phyloP scores from a whole-genome alignment of 2,329 filamentous ascomycete species.

The Capronia americana region DNA sequence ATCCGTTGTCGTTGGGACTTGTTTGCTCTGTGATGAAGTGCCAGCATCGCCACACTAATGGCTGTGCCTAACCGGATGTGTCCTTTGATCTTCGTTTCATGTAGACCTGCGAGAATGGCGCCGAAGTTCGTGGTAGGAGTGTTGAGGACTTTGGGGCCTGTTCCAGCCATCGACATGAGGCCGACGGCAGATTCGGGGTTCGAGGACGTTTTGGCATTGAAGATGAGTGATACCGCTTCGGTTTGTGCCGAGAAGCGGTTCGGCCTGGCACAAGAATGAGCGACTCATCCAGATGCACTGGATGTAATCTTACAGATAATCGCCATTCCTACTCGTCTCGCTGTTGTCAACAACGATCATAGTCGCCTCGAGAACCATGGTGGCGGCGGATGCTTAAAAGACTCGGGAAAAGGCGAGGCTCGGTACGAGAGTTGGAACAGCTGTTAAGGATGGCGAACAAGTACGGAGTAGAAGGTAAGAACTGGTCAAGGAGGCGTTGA shows the following conservation, averaged over 20 bases:
- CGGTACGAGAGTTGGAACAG: background rate
- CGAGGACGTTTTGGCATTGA: conserved; percentile 91
- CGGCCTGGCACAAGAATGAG: conserved; percentile 61
- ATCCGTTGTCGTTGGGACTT: conserved; percentile 96
- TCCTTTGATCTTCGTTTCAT: conserved; percentile 92
- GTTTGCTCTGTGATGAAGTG: conserved; percentile 97
- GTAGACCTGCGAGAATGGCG: conserved; percentile 90
- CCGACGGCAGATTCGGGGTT: conserved; percentile 98
- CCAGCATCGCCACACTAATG: conserved; percentile 90
- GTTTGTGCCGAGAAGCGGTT: conserved; percentile 96
- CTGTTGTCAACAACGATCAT: conserved; percentile 99
- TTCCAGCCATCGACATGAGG: conserved; percentile 98
- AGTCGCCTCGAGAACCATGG: conserved; percentile 97
- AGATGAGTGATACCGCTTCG: conserved; percentile 93
- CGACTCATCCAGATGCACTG: background rate
- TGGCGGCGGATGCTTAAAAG: conserved; percentile 55
- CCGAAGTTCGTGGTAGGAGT: conserved; percentile 96
- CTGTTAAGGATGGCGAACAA: background rate
- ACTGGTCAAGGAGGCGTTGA: background rate
- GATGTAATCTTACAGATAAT: conserved; percentile 66
- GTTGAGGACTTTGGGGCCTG: conserved; percentile 94
- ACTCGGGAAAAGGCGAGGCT: background rate
- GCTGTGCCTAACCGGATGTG: conserved; percentile 87
- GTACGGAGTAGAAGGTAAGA: background rate
- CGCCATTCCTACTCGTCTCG: conserved; percentile 96